Evolutionary conservation across 2,329 filamentous ascomycete species (phyloP).

Genomic region (Incumbomyces lentus): DNA sequence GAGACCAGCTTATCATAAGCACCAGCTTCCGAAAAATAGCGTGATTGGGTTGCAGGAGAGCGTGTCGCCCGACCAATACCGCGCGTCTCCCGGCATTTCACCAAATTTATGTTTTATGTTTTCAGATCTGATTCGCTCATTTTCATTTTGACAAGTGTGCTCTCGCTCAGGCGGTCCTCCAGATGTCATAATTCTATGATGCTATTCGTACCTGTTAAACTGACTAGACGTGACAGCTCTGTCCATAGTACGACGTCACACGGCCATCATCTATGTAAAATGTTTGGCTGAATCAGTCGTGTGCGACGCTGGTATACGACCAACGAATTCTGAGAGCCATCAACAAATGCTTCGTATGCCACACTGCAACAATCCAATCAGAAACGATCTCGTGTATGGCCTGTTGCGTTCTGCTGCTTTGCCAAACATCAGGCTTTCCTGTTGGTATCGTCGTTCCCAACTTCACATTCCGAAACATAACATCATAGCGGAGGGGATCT

Average conservation of each 20-base stretch:
- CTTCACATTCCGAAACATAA: background rate
- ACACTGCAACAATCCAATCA: slow-evolving; percentile 3
- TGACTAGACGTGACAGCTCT: background rate
- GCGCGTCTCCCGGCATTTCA: background rate
- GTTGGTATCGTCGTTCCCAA: background rate
- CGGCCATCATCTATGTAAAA: background rate
- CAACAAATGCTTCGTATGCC: slow-evolving; percentile 5
- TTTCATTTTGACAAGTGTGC: background rate
- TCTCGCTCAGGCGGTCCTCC: too few species aligned
- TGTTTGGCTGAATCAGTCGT: slow-evolving; percentile 2
- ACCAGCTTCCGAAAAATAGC: background rate
- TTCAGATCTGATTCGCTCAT: slow-evolving; percentile 3
- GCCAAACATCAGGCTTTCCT: too few species aligned
- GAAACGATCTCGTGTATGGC: background rate
- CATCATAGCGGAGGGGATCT: slow-evolving; percentile 3
- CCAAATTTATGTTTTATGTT: background rate
- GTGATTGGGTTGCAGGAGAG: background rate
- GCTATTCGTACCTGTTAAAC: background rate
- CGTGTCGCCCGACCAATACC: too few species aligned
- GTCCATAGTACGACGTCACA: slow-evolving; percentile 1
- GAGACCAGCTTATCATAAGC: slow-evolving; percentile 5
- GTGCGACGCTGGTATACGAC: background rate
- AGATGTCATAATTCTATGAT: background rate
- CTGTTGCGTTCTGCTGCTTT: too few species aligned
- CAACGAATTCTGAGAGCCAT: slow-evolving; percentile 2